These are phyloP conservation scores for Cercophora sp. DNA, from an alignment of 495 filamentous ascomycete species.

Conservation along the genomic window DNA sequence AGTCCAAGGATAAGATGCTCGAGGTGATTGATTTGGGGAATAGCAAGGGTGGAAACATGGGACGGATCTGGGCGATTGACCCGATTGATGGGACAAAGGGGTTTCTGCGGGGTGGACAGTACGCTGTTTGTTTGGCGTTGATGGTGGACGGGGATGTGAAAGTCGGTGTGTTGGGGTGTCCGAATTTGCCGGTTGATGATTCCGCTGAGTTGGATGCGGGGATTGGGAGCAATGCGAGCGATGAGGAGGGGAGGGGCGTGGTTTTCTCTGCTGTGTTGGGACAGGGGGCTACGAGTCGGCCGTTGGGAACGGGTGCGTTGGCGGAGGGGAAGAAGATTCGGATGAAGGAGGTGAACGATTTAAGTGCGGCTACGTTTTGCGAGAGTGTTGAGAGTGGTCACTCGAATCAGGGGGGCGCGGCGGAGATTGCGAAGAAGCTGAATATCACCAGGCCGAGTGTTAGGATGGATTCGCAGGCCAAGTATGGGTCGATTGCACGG, in stretches of 20 bases:
- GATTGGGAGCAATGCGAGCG: conserved; percentile 64
- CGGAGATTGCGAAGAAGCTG: conserved; percentile 74
- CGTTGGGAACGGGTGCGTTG: conserved; percentile 58
- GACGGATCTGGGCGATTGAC: conserved; percentile 93
- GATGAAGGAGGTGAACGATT: conserved; percentile 72
- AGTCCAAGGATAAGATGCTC: conserved; percentile 71
- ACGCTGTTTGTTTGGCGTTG: conserved; percentile 88
- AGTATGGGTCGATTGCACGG: conserved; percentile 93
- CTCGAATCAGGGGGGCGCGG: conserved; percentile 81
- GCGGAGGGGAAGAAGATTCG: conserved; percentile 58
- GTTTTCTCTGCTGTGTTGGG: conserved; percentile 77
- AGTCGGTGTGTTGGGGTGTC: conserved; percentile 89
- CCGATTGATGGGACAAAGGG: conserved; percentile 98
- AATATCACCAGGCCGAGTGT: conserved; percentile 84
- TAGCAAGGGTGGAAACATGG: conserved; percentile 70
- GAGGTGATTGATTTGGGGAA: conserved; percentile 80
- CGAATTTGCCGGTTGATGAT: conserved; percentile 87
- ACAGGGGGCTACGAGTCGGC: conserved; percentile 71
- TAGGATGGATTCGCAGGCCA: conserved; percentile 94
- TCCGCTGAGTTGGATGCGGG: conserved; percentile 59
- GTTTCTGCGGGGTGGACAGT: conserved; percentile 95
- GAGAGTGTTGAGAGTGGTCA: conserved; percentile 92
- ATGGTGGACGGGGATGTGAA: conserved; percentile 94
- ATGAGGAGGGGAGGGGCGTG: conserved; percentile 68
- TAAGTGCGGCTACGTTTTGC: conserved; percentile 81